phyloP scores from a whole-genome alignment of 2,329 filamentous ascomycete species.

The Cercospora berteroae region DNA sequence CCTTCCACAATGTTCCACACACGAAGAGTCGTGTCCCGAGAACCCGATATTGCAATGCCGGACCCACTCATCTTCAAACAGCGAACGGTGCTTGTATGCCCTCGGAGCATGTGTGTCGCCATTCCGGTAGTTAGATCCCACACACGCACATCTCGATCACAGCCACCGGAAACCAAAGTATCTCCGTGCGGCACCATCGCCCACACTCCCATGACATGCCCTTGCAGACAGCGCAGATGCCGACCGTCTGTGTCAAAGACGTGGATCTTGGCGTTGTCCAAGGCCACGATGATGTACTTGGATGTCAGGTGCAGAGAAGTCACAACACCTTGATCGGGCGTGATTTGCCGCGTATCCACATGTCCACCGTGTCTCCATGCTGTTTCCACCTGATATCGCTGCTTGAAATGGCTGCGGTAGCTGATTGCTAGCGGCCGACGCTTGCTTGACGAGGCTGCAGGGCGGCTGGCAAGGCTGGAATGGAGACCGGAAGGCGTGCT shows the following conservation, averaged over 20 bases:
- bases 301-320: conserved; percentile 91
- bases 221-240: conserved; percentile 82
- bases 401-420: conserved; percentile 97
- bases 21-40: conserved; percentile 86
- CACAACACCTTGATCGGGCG: conserved; percentile 93
- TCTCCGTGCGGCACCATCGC: conserved; percentile 99
- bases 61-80: conserved; percentile 97
- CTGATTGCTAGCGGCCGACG: conserved; percentile 67
- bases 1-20: conserved; percentile 93
- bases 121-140: conserved; percentile 90
- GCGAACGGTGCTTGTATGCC: conserved; percentile 93
- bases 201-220: conserved; percentile 99
- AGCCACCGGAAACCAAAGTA: conserved; percentile 90
- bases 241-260: conserved; percentile 92
- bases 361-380: conserved; percentile 93
- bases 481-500: conserved; percentile 24
- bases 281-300: conserved; percentile 94
- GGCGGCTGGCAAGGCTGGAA: conserved; percentile 29
- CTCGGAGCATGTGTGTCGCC: conserved; percentile 78
- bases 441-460: conserved; percentile 39
- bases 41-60: conserved; percentile 93
- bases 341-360: conserved; percentile 81
- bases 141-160: conserved; percentile 92
- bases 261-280: conserved; percentile 98
- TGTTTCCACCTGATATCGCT: conserved; percentile 93